Evolutionary conservation across 202 grass and related monocot species (phyloP), one percentile per base, ranked within the genome.

Genomic region (Musa balbisiana): DNA sequence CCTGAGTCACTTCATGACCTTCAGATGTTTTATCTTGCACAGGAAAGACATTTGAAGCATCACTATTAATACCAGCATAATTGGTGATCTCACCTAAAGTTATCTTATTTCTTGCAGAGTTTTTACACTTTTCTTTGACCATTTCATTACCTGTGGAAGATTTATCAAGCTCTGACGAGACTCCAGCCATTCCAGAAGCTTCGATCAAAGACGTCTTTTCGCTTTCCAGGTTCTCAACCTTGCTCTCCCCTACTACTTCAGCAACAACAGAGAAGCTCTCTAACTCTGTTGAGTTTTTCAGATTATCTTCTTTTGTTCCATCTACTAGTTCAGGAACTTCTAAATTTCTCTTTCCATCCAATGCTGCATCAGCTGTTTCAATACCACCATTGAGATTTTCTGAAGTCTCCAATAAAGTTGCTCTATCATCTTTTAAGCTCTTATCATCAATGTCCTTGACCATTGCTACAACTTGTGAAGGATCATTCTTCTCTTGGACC

Each of bases 1-100:
- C 69, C 50, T 25, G 50, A 52, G 23, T 50, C 19, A 53, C 2
- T 53, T 22, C 50, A 53, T 49, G 9, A 23, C 51, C 72, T 33
- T 43, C 25, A 15, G 14, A 74, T 74, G 16, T 16, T 43, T 74
- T 74, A 19, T 74, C 52, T 55, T 74, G 53, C 72, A 27, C 15
- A 33, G 54, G 33, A 1, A 49, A 58, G 14, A 43, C 52, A 58
- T 58, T 49, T 11, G 25, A 59, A 59, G 16, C 27, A 33, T 59
- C 8, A 43, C 2, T 26, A 56, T 27, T 11, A 26, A 55, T 54
- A 49, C 17, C 26, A 6, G 2, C 25, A 27, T 15, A 55, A 49
- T 59, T 74, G 15, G 15, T n/a, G 12, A 24, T 59, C 27, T 74
- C 53, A 74, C 11, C 53, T 12, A n/a, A 17, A 19, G 25, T n/a